Evolutionary conservation across 345 rosid species (phyloP), one percentile per base, ranked within the genome.

Genomic region (Brassica rapa): DNA sequence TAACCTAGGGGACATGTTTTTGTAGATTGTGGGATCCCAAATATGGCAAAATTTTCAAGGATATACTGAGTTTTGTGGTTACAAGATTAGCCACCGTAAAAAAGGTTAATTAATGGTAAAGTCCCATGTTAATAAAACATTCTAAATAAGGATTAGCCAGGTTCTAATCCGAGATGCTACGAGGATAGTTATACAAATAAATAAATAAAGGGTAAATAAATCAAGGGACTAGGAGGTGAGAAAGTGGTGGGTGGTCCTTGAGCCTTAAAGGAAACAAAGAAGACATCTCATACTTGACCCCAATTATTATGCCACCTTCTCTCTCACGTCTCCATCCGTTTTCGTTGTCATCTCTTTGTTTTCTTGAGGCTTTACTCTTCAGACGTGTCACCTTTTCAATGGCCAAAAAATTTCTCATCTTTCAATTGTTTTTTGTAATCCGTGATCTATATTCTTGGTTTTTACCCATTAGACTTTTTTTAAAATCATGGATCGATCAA

Each of bases 281-380:
- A 73, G 82, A 79, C 82, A 79, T 73, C 74, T 73, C 78, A 68
- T 56, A 73, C 59, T 79, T 79, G 64, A 73, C 78, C 71, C 79
- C 71, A 80, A 70, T 80, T 74, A 80, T 80, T 75, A 74, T 74
- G 71, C 83, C 80, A 80, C 76, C 76, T 64, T 64, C 83, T 70
- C 83, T 70, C 83, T 70, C 83, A 80, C 79, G 83, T 74, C 83
- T 80, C 80, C 67, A 75, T 80, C 83, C 68, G 1, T 70, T 80
- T 73, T 80, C 75, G 78, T 67, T 79, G 82, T 79, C 82, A 67
- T 72, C 61, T 65, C 62, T 62, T 39, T 3, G 29, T 32, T 62
- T 62, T 62, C 71, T 55, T 62, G 75, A 74, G 70, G 82, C 74
- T 80, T 73, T 61, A 63, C 78, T 62, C 82, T 62, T 62, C 83